Evolutionary conservation across 305 asterid species (phyloP), one percentile per base, ranked within the genome.

Genomic region (Rubia balearica): DNA sequence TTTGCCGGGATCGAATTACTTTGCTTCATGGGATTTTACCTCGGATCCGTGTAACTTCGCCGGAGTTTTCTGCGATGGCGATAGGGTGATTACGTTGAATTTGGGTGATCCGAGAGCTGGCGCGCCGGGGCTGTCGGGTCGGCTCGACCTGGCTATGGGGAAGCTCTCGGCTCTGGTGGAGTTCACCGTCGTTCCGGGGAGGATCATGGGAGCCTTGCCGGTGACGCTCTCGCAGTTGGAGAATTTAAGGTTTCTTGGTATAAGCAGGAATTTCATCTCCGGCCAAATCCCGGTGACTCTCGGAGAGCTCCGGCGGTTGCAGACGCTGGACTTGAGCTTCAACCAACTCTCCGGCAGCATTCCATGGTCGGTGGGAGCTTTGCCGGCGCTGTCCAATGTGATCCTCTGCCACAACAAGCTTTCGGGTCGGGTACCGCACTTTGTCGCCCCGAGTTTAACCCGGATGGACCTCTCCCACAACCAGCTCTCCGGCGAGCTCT

Each of bases 21-120:
- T 94, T 8, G 83, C 86, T 49, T 87, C 99, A 1, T 94, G 99
- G 98, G 99, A 94, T 77, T 94, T 94, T 82, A 94, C 98, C 24
- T 84, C 98, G 6, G 97, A 94, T 66, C 98, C 99, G 0, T 94
- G 99, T 62, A 84, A 79, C 61, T 94, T 94, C 78, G 83, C 97
- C 76, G 99, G 99, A 67, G 89, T 94, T 9, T 87, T 77, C 64
- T 94, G 99, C 73, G 85, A 65, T 56, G 89, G 83, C 0, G 84
- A 90, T 65, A 87, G 72, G n/a, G 98, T 94, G 19, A 73, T 90
- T 19, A 82, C 97, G 0, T 85, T 94, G 48, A 91, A 94, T 73
- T 89, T 94, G 61, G 99, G 99, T 30, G 98, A 94, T 71, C 97
- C 99, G 4, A 78, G 95, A 62, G 99, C 99, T 53, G 97, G 97